phyloP scores from a whole-genome alignment of 1,284 basidiomycete species.

The Prillingera fragicola region DNA sequence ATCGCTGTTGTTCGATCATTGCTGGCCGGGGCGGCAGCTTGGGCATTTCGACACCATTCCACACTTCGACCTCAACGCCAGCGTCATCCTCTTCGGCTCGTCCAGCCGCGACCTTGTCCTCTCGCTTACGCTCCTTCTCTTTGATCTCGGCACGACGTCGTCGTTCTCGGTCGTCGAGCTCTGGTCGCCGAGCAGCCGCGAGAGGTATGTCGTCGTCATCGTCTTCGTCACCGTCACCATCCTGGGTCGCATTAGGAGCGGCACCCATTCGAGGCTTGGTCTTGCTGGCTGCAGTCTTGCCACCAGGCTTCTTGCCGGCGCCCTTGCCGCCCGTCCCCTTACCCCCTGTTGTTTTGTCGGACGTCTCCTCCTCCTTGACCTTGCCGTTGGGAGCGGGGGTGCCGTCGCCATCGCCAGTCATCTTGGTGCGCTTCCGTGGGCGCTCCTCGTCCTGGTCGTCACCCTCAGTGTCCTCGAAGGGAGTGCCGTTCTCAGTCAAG shows the following conservation, averaged over 20 bases:
- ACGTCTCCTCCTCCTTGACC: constrained; percentile 5
- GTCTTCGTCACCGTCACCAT: constrained; percentile 23
- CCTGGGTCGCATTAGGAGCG: neutral
- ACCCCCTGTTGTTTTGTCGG: constrained; percentile 1
- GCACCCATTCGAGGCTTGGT: constrained; percentile 20
- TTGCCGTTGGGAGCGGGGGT: constrained; percentile 13
- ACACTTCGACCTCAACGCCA: constrained; percentile 36
- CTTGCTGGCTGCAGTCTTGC: constrained; percentile 15
- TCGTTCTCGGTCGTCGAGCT: constrained; percentile 40
- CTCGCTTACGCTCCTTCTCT: constrained; percentile 60
- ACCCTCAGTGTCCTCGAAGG: constrained; percentile 11
- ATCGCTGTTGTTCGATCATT: constrained; percentile 71
- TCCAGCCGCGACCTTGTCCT: constrained; percentile 68
- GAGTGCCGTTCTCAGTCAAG: constrained; percentile 20
- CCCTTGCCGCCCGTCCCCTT: constrained; percentile 8
- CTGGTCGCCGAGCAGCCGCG: constrained; percentile 32
- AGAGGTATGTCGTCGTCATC: constrained; percentile 34
- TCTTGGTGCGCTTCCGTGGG: constrained; percentile 20
- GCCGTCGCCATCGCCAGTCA: constrained; percentile 9
- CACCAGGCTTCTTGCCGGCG: constrained; percentile 18
- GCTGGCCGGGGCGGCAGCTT: constrained; percentile 58
- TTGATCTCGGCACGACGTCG: constrained; percentile 51
- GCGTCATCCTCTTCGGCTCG: constrained; percentile 46
- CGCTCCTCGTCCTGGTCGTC: constrained; percentile 26
- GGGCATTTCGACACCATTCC: constrained; percentile 43